These are phyloP conservation scores for Oidium heveae DNA, from an alignment of 2,329 filamentous ascomycete genomes.

Conservation along the genomic window DNA sequence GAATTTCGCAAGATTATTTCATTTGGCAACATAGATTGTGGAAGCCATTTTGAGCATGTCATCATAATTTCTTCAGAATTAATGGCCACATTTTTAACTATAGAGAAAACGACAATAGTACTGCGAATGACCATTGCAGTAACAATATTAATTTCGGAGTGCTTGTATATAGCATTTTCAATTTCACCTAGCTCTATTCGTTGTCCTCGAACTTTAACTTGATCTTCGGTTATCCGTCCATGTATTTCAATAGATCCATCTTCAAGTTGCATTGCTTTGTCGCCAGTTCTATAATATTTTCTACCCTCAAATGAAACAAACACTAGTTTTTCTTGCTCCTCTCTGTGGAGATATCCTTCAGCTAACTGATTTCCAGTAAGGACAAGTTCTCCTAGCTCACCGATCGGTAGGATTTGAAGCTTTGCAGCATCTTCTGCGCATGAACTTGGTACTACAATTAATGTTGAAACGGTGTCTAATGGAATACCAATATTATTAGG, in stretches of 20 bases:
- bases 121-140: conserved; percentile 42
- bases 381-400: conserved; percentile 35
- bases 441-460: conserved; percentile 9
- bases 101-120: conserved; percentile 40
- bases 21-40: conserved; percentile 58
- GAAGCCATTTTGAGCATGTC: conserved; percentile 50
- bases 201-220: conserved; percentile 72
- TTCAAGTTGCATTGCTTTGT: conserved; percentile 44
- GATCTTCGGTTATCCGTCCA: conserved; percentile 53
- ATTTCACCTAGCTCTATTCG: conserved; percentile 59
- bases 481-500: conserved; percentile 52
- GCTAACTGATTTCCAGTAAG: conserved; percentile 63
- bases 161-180: conserved; percentile 40
- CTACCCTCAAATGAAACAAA: conserved; percentile 44
- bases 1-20: conserved; percentile 37
- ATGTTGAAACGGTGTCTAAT: conserved; percentile 40
- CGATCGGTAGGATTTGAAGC: conserved; percentile 10
- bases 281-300: conserved; percentile 58
- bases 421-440: conserved; percentile 5
- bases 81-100: conserved; percentile 17
- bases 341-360: conserved; percentile 55
- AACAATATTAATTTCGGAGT: conserved; percentile 35
- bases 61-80: conserved; percentile 23
- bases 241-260: conserved; percentile 59
- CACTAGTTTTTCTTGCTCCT: conserved; percentile 43